Base-by-base conservation (phyloP, 2,329 filamentous ascomycete genomes). In the Dactylellina leptospora region DNA sequence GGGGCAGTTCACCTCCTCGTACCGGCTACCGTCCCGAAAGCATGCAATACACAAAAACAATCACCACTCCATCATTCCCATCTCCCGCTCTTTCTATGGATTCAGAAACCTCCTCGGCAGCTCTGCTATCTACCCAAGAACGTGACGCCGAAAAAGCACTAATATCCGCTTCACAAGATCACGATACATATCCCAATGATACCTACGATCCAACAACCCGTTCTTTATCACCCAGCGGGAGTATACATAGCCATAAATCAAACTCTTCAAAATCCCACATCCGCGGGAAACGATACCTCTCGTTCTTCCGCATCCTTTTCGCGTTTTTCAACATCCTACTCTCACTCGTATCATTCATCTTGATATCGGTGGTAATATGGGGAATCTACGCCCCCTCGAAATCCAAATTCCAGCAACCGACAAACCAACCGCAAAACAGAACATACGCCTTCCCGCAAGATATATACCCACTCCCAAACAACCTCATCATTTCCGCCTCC, bases 401-500 rank as follows among this genome's bases (percentile, higher is more conserved):
- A 42, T 18, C n/a, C 60, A n/a, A 23, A 47, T 16, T 22, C 51
- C 13, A 9, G 25, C 28, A 25, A 38, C 1, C 30, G 13, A 33
- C 30, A 33, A 6, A 6, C 30, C 30, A 33, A n/a, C n/a, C n/a
- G n/a, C n/a, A n/a, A n/a, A n/a, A n/a, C n/a, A 4, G 16, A 45
- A 45, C 36, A 1, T 59, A 63, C 23, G 68, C 68, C n/a, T 72
- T 72, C 38, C 59, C 68, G 5, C 59, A 64, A 36, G 27, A 42
- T 10, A 30, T 72, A 45, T 40, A 63, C 8, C 36, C 47, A 0
- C 28, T 64, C 13, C 68, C 59, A 5, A 54, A 36, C 9, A 23
- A 63, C 36, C 51, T 72, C 2, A 60, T 72, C 10, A 20, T 72
- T 22, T 20, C 11, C 1, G 22, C 53, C 13, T 33, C 42, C 4